Percentiles rank a stretch among this genome's conserved stretches.
Evolutionary conservation across 192 early-diverging fungal species (phyloP).

Genomic region (Endogone sp.): DNA sequence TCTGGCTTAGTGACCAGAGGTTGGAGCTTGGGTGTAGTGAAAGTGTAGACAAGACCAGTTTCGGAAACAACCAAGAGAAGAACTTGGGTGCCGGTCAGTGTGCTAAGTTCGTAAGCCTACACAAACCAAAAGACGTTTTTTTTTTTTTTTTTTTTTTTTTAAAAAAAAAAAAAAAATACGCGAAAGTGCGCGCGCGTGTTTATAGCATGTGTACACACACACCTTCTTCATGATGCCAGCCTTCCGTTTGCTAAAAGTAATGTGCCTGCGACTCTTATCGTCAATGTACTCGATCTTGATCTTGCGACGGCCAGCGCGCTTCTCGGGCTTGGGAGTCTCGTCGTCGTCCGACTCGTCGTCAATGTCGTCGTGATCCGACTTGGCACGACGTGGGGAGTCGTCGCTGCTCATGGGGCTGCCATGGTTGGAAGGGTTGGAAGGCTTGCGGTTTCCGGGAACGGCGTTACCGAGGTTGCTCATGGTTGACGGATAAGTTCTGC

Average conservation of each 20-base stretch:
- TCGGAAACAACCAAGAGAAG: conserved; percentile 91
- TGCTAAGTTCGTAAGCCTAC: conserved; percentile 87
- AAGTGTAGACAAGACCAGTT: conserved; percentile 93
- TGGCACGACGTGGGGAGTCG: too few species aligned
- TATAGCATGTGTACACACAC: neutral
- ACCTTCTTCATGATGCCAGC: conserved; percentile 99
- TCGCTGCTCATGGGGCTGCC: too few species aligned
- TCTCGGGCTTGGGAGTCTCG: conserved; percentile 50
- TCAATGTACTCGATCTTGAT: conserved; percentile 97
- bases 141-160: too few species aligned
- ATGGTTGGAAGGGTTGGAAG: too few species aligned
- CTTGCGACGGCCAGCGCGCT: conserved; percentile 82
- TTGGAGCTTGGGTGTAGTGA: conserved; percentile 91
- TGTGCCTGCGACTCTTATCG: conserved; percentile 89
- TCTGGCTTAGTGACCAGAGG: conserved; percentile 88
- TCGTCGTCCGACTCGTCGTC: conserved; percentile 66
- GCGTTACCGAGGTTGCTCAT: too few species aligned
- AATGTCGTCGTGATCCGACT: conserved; percentile 37
- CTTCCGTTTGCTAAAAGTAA: conserved; percentile 94
- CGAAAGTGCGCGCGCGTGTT: too few species aligned
- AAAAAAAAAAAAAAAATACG: too few species aligned
- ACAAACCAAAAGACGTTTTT: neutral
- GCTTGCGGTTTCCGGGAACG: too few species aligned
- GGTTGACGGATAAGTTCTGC: too few species aligned
- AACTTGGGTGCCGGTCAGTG: conserved; percentile 92